A percentile compares a stretch with the other conserved stretches of the same genome.
These are phyloP conservation scores for Beauveria pseudobassiana DNA, from an alignment of 2,329 filamentous ascomycete species.

Conservation along the genomic window DNA sequence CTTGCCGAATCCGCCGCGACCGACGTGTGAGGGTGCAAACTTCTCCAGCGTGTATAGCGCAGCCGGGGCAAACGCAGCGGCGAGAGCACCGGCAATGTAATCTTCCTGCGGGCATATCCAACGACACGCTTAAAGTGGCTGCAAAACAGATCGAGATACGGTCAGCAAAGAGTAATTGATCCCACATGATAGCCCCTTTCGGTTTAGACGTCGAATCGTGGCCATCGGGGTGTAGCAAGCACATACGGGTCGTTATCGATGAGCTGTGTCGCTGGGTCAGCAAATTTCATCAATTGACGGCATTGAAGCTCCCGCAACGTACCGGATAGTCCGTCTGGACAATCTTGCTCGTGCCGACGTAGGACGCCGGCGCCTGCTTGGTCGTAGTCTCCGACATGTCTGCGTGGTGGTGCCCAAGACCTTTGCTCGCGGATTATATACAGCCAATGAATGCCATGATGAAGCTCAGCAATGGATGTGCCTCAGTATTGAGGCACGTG, in stretches of 20 bases:
- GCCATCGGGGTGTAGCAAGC: conserved; percentile 8
- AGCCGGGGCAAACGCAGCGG: conserved; percentile 65
- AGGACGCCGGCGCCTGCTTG: conserved; percentile 29
- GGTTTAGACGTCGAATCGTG: neutral
- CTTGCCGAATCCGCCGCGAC: conserved; percentile 72
- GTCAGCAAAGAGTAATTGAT: conserved; percentile 16
- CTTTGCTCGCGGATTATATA: conserved; percentile 17
- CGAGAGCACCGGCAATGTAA: conserved; percentile 62
- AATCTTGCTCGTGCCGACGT: conserved; percentile 55
- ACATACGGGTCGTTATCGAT: conserved; percentile 97
- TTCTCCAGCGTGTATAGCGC: conserved; percentile 74
- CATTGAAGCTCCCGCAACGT: conserved; percentile 31
- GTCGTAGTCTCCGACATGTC: conserved; percentile 33
- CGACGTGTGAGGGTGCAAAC: conserved; percentile 76
- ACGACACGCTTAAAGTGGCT: conserved; percentile 90
- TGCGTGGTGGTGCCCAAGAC: conserved; percentile 20
- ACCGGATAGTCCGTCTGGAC: conserved; percentile 82
- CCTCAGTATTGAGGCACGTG: conserved; percentile 28
- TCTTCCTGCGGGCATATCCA: conserved; percentile 81
- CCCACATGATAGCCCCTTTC: neutral
- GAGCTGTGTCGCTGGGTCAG: conserved; percentile 53
- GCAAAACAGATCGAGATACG: conserved; percentile 9
- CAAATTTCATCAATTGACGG: conserved; percentile 18
- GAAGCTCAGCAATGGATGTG: conserved; percentile 17
- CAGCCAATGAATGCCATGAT: conserved; percentile 15